phyloP scores from a whole-genome alignment of 257 asterid species.

The Plantago elongata region DNA sequence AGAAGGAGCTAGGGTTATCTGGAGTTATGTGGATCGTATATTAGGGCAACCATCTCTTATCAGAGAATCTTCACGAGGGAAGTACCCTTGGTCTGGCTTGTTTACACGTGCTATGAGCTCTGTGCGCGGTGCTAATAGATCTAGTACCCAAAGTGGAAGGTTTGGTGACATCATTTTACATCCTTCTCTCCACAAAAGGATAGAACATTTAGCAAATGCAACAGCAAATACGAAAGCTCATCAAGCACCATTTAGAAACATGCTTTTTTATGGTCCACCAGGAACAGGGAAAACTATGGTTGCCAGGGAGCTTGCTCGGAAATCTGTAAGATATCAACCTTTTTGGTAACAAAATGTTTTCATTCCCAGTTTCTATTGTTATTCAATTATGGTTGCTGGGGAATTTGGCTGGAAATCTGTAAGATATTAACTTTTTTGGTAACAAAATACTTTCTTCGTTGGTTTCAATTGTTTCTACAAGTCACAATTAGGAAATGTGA shows the following conservation, averaged over 20 bases:
- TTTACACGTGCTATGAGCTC: constrained; percentile 48
- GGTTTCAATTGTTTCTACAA: constrained; percentile 1
- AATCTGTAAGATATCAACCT: constrained; percentile 56
- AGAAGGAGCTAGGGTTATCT: constrained; percentile 91
- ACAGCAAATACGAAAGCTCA: constrained; percentile 86
- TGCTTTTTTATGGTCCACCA: constrained; percentile 96
- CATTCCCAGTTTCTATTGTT: constrained; percentile 5
- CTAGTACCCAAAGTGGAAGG: constrained; percentile 44
- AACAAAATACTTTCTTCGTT: constrained; percentile 4
- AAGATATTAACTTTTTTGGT: too few relatives aligned
- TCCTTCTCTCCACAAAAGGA: constrained; percentile 78
- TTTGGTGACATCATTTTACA: constrained; percentile 80
- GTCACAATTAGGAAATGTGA: constrained; percentile 3
- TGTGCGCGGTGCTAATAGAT: constrained; percentile 38
- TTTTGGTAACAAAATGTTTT: constrained; percentile 4
- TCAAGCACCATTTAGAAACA: constrained; percentile 90
- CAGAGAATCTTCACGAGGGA: constrained; percentile 94
- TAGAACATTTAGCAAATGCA: constrained; percentile 73
- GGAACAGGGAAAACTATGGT: constrained; percentile 99
- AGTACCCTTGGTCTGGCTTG: constrained; percentile 91
- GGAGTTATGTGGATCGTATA: constrained; percentile 95
- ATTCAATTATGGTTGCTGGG: background rate
- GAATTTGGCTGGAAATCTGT: too few relatives aligned
- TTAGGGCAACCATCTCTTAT: constrained; percentile 94
- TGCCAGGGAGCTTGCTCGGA: constrained; percentile 95